Percentiles rank a stretch among this genome's conserved stretches.
Conservation (phyloP, 23 red algal species). For the Cyanidioschyzon merolae region DNA sequence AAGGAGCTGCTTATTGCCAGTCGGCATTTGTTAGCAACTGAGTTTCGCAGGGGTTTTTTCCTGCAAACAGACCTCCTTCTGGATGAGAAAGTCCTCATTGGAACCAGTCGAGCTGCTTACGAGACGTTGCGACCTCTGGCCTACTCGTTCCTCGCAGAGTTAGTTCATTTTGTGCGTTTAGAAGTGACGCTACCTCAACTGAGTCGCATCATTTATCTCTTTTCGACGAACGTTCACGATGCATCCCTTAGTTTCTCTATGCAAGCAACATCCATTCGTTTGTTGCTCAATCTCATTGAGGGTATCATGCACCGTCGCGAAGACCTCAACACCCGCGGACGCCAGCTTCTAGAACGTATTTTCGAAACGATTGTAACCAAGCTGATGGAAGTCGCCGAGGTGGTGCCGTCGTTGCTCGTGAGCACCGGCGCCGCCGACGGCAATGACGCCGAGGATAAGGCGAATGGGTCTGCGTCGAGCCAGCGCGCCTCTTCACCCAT, state of each 20-base stretch:
- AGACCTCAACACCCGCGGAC: background rate
- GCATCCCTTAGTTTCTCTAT: constrained; percentile 46
- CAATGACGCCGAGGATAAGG: background rate
- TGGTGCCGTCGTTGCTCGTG: constrained; percentile 43
- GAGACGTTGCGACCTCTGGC: constrained; percentile 69
- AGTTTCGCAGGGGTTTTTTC: constrained; percentile 63
- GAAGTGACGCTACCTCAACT: constrained; percentile 52
- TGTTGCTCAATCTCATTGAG: constrained; percentile 82
- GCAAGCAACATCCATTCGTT: constrained; percentile 63
- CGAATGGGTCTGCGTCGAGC: constrained; percentile 22
- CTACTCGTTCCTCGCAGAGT: constrained; percentile 94
- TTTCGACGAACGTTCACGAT: constrained; percentile 90
- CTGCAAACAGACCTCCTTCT: constrained; percentile 69
- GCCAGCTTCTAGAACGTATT: constrained; percentile 66
- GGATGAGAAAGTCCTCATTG: constrained; percentile 75
- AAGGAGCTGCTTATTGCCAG: constrained; percentile 87
- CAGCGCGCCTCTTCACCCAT: constrained; percentile 6
- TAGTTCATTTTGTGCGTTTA: constrained; percentile 75
- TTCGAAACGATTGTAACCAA: constrained; percentile 71
- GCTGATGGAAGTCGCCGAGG: constrained; percentile 32
- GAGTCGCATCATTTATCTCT: constrained; percentile 64
- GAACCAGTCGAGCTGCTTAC: constrained; percentile 43
- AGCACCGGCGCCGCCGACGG: background rate
- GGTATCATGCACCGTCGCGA: constrained; percentile 55
- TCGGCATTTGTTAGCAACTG: constrained; percentile 56